Evolutionary conservation across 305 asterid species (phyloP).

Genomic region (Fraxinus latifolia): DNA sequence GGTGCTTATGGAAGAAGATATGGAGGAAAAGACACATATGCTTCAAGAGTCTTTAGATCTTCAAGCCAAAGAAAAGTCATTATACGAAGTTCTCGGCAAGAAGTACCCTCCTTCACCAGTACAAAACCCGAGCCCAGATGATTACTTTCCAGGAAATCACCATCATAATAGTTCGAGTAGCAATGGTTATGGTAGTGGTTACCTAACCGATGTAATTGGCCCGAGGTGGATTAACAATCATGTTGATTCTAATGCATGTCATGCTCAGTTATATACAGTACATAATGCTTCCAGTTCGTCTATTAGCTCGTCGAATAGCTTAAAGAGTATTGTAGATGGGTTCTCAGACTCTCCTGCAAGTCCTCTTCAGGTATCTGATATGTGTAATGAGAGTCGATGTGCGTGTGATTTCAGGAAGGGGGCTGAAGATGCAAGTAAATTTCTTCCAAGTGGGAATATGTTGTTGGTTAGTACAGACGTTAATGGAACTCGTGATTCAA

Average conservation of each 20-base stretch:
- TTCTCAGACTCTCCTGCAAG: neutral
- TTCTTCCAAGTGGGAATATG: neutral
- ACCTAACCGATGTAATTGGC: neutral
- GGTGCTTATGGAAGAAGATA: slow-evolving; percentile 41
- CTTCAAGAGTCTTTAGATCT: slow-evolving; percentile 36
- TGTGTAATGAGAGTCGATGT: neutral
- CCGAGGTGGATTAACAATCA: neutral
- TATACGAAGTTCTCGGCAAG: neutral
- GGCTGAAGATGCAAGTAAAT: neutral
- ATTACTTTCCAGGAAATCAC: neutral
- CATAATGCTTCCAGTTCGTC: neutral
- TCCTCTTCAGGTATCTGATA: neutral
- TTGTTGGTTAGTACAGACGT: neutral
- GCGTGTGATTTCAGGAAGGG: neutral
- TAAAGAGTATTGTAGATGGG: neutral
- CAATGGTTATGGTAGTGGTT: neutral
- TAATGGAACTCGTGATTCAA: neutral
- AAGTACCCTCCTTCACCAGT: neutral
- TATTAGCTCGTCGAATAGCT: neutral
- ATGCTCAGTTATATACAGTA: neutral
- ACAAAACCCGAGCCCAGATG: neutral
- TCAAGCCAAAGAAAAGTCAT: slow-evolving; percentile 31
- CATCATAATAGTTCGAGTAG: neutral
- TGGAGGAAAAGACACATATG: slow-evolving; percentile 33
- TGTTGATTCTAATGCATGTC: neutral